Evolutionary conservation across 2,329 filamentous ascomycete genomes (phyloP).

Genomic region (Cladosporium sp.): DNA sequence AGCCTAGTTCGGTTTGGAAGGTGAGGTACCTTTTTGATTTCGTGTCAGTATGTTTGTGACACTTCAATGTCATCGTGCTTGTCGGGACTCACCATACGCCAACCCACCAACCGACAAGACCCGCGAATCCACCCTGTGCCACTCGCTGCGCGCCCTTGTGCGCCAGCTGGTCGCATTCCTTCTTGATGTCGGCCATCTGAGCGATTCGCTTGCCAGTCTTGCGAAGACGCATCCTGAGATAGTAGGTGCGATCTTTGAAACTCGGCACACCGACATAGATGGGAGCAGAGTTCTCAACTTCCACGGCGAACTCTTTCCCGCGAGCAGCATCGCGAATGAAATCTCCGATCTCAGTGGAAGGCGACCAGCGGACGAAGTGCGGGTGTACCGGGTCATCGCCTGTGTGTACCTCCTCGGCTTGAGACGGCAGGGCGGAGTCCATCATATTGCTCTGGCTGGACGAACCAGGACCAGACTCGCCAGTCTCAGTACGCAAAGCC

Average conservation of each 20-base stretch:
- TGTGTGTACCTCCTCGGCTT: constrained; percentile 26
- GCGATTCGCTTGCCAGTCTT: constrained; percentile 67
- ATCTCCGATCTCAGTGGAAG: constrained; percentile 85
- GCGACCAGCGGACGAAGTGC: constrained; percentile 81
- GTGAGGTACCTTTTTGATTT: constrained; percentile 63
- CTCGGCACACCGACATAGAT: constrained; percentile 78
- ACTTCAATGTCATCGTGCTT: neutral
- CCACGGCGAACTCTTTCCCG: constrained; percentile 77
- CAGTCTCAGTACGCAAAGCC: constrained; percentile 36
- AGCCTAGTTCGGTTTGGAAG: constrained; percentile 71
- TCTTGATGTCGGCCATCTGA: constrained; percentile 67
- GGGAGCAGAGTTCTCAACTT: constrained; percentile 69
- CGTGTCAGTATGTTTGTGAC: constrained; percentile 27
- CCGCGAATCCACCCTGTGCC: constrained; percentile 72
- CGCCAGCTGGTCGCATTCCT: constrained; percentile 73
- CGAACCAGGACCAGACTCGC: constrained; percentile 17
- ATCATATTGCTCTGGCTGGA: constrained; percentile 13
- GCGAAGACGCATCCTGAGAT: constrained; percentile 71
- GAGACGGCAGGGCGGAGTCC: constrained; percentile 36
- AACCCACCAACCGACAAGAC: constrained; percentile 74
- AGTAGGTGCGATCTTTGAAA: constrained; percentile 87
- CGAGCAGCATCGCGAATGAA: constrained; percentile 87
- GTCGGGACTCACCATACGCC: constrained; percentile 16
- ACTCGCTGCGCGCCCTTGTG: constrained; percentile 73
- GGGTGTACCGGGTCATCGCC: constrained; percentile 43